Evolutionary conservation across 805 yeast species (phyloP).

Genomic region (Diddensiella caesifluorescens): DNA sequence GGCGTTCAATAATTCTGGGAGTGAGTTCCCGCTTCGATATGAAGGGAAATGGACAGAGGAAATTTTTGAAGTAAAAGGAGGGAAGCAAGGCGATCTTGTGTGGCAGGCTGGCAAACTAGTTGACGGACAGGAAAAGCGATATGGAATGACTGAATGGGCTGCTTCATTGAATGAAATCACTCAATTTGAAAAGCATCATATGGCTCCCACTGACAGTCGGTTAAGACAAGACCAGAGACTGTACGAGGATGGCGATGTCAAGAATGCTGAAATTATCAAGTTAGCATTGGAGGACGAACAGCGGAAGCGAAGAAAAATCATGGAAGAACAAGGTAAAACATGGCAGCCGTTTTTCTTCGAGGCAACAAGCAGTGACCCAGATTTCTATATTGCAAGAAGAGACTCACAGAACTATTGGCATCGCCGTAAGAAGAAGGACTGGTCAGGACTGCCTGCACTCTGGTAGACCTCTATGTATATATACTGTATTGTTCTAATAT

Average conservation of each 20-base stretch:
- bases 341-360: slow-evolving; percentile 63
- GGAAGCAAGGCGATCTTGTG: background rate
- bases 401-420: slow-evolving; percentile 72
- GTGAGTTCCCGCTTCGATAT: slow-evolving; percentile 17
- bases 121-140: slow-evolving; percentile 53
- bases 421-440: slow-evolving; percentile 48
- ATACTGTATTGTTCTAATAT: no score
- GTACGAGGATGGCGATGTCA: slow-evolving; percentile 66
- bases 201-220: slow-evolving; percentile 88
- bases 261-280: slow-evolving; percentile 67
- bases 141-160: slow-evolving; percentile 81
- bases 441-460: slow-evolving; percentile 21
- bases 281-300: slow-evolving; percentile 70
- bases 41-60: slow-evolving; percentile 82
- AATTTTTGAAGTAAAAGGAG: slow-evolving; percentile 41
- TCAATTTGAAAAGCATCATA: slow-evolving; percentile 50
- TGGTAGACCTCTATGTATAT: slow-evolving; percentile 9
- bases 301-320: slow-evolving; percentile 62
- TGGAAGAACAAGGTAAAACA: slow-evolving; percentile 40
- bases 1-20: slow-evolving; percentile 35
- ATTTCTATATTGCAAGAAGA: slow-evolving; percentile 49
- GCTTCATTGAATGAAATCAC: slow-evolving; percentile 80
- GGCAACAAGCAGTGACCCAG: slow-evolving; percentile 30
- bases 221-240: slow-evolving; percentile 76
- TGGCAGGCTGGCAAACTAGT: slow-evolving; percentile 74